phyloP scores from a whole-genome alignment of 345 rosid species.

The Garcia nutans region DNA sequence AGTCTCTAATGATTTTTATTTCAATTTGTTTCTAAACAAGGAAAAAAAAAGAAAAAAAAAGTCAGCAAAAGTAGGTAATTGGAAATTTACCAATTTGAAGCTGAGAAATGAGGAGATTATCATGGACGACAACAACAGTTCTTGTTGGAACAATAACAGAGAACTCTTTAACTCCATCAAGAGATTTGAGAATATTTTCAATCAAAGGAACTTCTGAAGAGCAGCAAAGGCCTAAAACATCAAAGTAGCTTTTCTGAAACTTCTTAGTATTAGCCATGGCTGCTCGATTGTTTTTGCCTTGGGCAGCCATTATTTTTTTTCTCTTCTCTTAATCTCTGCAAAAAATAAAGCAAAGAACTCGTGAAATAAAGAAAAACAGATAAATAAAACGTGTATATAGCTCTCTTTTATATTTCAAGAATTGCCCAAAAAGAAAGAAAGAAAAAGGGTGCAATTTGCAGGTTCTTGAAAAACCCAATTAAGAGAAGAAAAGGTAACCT shows the following conservation, averaged over 20 bases:
- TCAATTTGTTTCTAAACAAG: too few species aligned
- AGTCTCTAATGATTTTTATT: too few species aligned
- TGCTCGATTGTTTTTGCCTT: neutral
- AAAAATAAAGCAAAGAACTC: neutral
- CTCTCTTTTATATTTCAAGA: too few species aligned
- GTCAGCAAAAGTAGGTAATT: neutral
- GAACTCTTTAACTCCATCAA: slow-evolving; percentile 63
- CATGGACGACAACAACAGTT: slow-evolving; percentile 91
- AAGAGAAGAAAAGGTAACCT: neutral
- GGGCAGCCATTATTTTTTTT: neutral
- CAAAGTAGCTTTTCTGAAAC: slow-evolving; percentile 74
- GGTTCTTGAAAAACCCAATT: too few species aligned
- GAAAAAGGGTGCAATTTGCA: too few species aligned
- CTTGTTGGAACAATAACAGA: slow-evolving; percentile 74
- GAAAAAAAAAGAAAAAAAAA: neutral
- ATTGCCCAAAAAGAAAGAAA: too few species aligned
- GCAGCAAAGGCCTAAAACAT: slow-evolving; percentile 84
- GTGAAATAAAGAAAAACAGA: neutral
- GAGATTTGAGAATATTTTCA: slow-evolving; percentile 57
- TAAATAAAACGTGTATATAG: too few species aligned
- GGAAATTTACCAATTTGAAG: slow-evolving; percentile 60
- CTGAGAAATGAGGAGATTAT: slow-evolving; percentile 57
- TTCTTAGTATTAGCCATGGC: slow-evolving; percentile 14
- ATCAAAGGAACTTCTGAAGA: slow-evolving; percentile 81
- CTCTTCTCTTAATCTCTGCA: neutral